phyloP scores from a whole-genome alignment of 139 green algal species.

The Chlamydomonas applanata region DNA sequence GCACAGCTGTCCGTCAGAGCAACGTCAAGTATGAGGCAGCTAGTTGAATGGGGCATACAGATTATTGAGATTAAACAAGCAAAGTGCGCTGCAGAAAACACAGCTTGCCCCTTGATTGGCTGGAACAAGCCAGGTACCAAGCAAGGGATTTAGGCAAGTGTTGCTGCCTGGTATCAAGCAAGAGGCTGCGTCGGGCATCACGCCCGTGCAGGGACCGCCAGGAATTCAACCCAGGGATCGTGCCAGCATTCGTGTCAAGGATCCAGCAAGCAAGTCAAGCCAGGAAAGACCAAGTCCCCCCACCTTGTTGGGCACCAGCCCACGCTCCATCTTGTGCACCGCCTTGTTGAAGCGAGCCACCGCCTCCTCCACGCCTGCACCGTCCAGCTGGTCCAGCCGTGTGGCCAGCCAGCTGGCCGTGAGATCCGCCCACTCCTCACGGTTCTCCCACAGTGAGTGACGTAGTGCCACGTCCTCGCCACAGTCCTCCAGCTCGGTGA shows the following conservation, averaged over 20 bases:
- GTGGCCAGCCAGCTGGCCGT: conserved; percentile 38
- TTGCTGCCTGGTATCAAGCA: neutral
- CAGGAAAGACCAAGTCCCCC: neutral
- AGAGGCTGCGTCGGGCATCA: neutral
- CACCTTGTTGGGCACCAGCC: conserved; percentile 62
- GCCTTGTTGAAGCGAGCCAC: conserved; percentile 46
- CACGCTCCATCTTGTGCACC: conserved; percentile 58
- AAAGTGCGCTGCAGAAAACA: no score
- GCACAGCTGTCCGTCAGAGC: no score
- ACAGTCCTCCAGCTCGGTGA: conserved; percentile 48
- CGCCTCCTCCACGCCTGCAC: conserved; percentile 54
- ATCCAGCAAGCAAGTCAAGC: neutral
- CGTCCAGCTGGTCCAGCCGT: conserved; percentile 31
- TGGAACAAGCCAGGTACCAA: neutral
- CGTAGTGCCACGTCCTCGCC: conserved; percentile 41
- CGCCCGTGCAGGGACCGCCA: neutral
- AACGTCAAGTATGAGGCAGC: no score
- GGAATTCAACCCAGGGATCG: no score
- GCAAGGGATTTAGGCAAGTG: neutral
- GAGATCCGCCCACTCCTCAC: conserved; percentile 48
- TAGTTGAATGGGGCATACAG: no score
- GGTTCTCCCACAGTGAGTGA: conserved; percentile 31
- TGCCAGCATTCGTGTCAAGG: neutral
- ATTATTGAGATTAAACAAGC: no score
- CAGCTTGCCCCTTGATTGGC: no score